Evolutionary conservation across 2,329 filamentous ascomycete species (phyloP), one percentile per base, ranked within the genome.

Genomic region (Thielaviopsis ethacetica): DNA sequence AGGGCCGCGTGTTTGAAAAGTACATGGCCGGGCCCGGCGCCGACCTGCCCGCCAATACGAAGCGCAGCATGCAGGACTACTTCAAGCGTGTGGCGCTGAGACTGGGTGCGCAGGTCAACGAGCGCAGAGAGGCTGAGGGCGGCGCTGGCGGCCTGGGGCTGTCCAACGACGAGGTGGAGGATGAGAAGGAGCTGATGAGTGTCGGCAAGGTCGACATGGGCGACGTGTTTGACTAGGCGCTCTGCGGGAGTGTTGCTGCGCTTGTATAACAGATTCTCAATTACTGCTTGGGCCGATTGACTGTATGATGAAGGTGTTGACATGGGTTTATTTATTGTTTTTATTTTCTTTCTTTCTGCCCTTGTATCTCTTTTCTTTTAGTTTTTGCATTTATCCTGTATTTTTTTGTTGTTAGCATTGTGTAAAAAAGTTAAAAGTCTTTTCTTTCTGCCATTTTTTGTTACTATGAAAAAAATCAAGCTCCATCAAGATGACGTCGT

Each of bases 131-230:
- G 65, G 93, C 93, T 0, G 91, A 96, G 69, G 91, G 91, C 62
- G 93, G 91, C 7, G 80, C 85, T 61, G 91, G 91, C 53, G 89
- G 90, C 0, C 69, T 97, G 55, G 91, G 91, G 0, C 70, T 98
- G 66, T 87, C 85, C 38, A 90, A 88, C 67, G 93, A 98, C 70
- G 93, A 98, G 73, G 75, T 83, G 34, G 93, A 98, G 68, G 93
- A 98, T 72, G 89, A 96, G 75, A 85, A 82, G 71, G 93, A 98
- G 75, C 84, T 98, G 63, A 95, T 90, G 91, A 93, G 88, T 69
- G 86, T 98, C 55, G 93, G 93, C 5, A 91, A 86, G 71, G 83
- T 95, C 55, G 91, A 97, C 68, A 54, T 61, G 53, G 60, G 59
- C 41, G 61, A 59, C n/a, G 60, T 62, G 47, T 63, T 63, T 61